Base-by-base conservation (phyloP, 768 basidiomycete species). In the Leccinum variicolor region DNA sequence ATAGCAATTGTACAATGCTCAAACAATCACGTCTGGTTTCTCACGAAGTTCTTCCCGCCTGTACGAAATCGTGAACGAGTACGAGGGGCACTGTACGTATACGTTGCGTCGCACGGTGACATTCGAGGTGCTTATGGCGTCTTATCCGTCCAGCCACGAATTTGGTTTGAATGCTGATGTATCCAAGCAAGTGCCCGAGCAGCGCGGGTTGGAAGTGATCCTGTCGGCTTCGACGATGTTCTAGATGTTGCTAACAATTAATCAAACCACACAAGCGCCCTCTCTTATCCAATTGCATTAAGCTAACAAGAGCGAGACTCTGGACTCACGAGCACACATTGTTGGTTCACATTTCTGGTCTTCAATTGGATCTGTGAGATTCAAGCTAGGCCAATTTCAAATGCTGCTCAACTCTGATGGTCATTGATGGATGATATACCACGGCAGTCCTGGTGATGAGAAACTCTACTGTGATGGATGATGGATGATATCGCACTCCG, bases 201-300 rank as follows among this genome's bases (percentile, higher is more conserved):
- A 25, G 25, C 25, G 25, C 25, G 25, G 95, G 97, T 99, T 97
- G 17, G 94, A 97, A 5, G 91, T 94, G 67, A 96, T 87, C 69
- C 93, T 92, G 75, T 85, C 87, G 70, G 92, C 93, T 63, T 85
- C 89, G 57, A 98, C 86, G 66, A 98, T 97, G 65, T 94, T 95
- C 73, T 93, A 94, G 69, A 99, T 90, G 69, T 98, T 96, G 47
- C 90, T 87, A 65, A 98, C 91, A 68, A 98, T 96, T 39, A 94
- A 77, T 9, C 39, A 19, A 19, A 41, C 5, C 10, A n/a, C 39
- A 41, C 39, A 41, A 41, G n/a, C n/a, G 5, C 17, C 17, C 17
- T 39, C 17, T 5, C 41, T 19, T 19, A 43, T 19, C 10, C 41
- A 19, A 43, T 43, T 19, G 11, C 41, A 43, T 19, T 19, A 11